phyloP scores from a whole-genome alignment of 1,284 basidiomycete genomes.

The Ustilago xerochloae region DNA sequence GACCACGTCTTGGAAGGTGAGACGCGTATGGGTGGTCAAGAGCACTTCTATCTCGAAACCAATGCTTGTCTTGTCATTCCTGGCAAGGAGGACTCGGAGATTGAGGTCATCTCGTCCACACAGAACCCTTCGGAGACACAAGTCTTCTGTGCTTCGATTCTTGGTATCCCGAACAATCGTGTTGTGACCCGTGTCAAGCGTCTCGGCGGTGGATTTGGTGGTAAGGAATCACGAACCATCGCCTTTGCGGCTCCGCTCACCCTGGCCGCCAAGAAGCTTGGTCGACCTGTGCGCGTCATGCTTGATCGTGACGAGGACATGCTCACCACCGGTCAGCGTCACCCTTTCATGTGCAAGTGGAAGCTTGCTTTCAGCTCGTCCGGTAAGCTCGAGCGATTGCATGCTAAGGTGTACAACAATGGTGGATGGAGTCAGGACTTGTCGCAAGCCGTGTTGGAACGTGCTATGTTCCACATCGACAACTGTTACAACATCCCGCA shows the following conservation, averaged over 20 bases:
- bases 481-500: slow-evolving; percentile 65
- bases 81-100: slow-evolving; percentile 67
- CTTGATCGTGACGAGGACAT: slow-evolving; percentile 69
- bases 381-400: slow-evolving; percentile 66
- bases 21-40: slow-evolving; percentile 67
- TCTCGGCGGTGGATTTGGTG: slow-evolving; percentile 68
- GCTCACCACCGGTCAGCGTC: slow-evolving; percentile 67
- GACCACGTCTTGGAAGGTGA: slow-evolving; percentile 63
- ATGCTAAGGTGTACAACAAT: slow-evolving; percentile 67
- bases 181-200: slow-evolving; percentile 65
- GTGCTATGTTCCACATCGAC: slow-evolving; percentile 68
- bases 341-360: slow-evolving; percentile 68
- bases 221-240: slow-evolving; percentile 64
- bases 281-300: slow-evolving; percentile 67
- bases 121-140: slow-evolving; percentile 69
- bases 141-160: slow-evolving; percentile 65
- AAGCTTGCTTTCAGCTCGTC: slow-evolving; percentile 65
- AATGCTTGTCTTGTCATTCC: slow-evolving; percentile 67
- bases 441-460: slow-evolving; percentile 67
- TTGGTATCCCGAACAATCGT: slow-evolving; percentile 67
- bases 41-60: slow-evolving; percentile 66
- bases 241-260: slow-evolving; percentile 55
- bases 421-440: slow-evolving; percentile 68
- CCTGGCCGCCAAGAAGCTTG: slow-evolving; percentile 65
- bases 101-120: slow-evolving; percentile 67